Base-by-base conservation (phyloP, 1,284 basidiomycete species). In the Pseudozyma pruni region DNA sequence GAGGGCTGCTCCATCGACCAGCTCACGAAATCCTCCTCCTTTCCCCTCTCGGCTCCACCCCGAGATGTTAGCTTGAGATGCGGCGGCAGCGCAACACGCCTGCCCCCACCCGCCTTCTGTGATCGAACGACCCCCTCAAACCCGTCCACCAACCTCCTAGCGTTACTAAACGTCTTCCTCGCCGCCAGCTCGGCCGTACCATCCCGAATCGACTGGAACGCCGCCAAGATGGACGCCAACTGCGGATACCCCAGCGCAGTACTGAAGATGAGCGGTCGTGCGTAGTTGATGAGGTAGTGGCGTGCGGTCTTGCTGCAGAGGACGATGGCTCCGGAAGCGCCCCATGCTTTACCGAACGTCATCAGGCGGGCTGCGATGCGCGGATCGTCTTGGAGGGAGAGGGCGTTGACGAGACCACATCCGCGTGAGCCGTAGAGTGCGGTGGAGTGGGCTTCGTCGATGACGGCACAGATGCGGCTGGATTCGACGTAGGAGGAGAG, bases 201-300 rank as follows among this genome's bases (percentile, higher is more conserved):
- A 37, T 90, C 85, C 61, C 87, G 85, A 2, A 96, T 85, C 77
- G 92, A 83, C 74, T 92, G 90, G 81, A 94, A 90, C 0, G 91
- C 89, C 63, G 89, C 89, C 48, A 89, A 86, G 19, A 90, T 87
- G 0, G 91, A 89, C 41, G 92, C 84, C 11, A 75, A 52, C 31
- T 48, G 75, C 9, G 70, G 50, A 38, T 67, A 68, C 3, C 75
- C 60, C 4, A 76, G 42, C 3, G 76, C 66, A 1, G 77, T 79
- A 9, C 74, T 76, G 49, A 75, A 79, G 46, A 79, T 73, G 67
- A 98, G 85, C 5, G 93, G 89, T 29, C 94, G 87, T 0, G 93
- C 93, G 83, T 96, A 98, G 82, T 98, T 98, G 79, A 96, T 85
- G 19, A 97, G 85, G 83, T 94, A 97, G 61, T 90, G 88, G 8